Conservation (phyloP, 1,284 basidiomycete genomes). For the Moniliella sp. region DNA sequence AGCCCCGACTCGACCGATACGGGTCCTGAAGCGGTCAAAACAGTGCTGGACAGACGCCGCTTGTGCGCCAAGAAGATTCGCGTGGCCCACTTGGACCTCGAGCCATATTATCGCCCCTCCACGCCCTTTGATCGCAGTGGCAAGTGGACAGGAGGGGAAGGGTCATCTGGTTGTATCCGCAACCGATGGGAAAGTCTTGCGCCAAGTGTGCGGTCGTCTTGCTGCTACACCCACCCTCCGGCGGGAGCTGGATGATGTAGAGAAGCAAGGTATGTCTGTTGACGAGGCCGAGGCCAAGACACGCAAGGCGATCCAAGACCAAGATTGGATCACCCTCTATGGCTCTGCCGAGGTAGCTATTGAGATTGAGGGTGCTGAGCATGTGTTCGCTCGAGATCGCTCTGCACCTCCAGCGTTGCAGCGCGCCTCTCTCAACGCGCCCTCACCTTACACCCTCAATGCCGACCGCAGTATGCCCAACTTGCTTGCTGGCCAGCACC, state of each 20-base stretch:
- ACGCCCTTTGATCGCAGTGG: constrained; percentile 31
- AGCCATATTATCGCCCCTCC: constrained; percentile 27
- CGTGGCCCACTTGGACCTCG: constrained; percentile 28
- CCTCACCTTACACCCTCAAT: too few relatives aligned
- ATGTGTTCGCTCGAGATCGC: too few relatives aligned
- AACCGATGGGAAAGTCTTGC: constrained; percentile 13
- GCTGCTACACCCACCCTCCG: constrained; percentile 13
- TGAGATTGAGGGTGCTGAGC: constrained; percentile 5
- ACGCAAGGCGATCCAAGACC: constrained; percentile 3
- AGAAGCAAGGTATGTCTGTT: constrained; percentile 5
- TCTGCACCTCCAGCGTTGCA: too few relatives aligned
- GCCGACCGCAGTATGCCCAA: too few relatives aligned
- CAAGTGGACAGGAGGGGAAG: constrained; percentile 28
- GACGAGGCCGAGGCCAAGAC: constrained; percentile 6
- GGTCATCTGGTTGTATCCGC: constrained; percentile 27
- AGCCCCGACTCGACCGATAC: background rate
- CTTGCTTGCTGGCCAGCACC: too few relatives aligned
- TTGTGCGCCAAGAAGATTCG: constrained; percentile 26
- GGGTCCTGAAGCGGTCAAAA: constrained; percentile 2
- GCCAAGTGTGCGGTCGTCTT: too few relatives aligned
- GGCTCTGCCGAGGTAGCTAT: constrained; percentile 5
- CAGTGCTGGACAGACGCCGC: constrained; percentile 13
- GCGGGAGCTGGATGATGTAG: constrained; percentile 19
- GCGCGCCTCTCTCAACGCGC: too few relatives aligned
- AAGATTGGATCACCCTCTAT: constrained; percentile 7